phyloP scores from a whole-genome alignment of 371 early-diverging fungal genomes.

The Nematocida ironsii region DNA sequence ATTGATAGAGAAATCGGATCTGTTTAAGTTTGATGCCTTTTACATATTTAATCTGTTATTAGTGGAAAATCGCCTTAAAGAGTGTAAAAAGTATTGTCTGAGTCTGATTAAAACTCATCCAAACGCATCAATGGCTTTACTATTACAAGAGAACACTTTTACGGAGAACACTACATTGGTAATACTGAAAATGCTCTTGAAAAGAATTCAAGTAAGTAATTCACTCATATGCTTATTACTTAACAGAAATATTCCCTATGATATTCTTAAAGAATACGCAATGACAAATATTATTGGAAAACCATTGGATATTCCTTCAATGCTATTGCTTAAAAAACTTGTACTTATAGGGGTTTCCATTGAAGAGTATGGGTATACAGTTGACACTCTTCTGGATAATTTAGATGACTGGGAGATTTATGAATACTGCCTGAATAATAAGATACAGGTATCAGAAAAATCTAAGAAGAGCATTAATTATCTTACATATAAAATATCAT shows the following conservation, averaged over 20 bases:
- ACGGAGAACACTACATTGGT: too few species aligned
- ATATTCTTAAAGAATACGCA: conserved; percentile 26
- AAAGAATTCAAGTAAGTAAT: conserved; percentile 25
- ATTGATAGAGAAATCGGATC: neutral
- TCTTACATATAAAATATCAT: neutral
- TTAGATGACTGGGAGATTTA: conserved; percentile 69
- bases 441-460: conserved; percentile 22
- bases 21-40: neutral
- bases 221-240: conserved; percentile 44
- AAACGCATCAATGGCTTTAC: neutral
- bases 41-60: conserved; percentile 22
- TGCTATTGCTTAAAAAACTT: conserved; percentile 49
- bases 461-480: neutral
- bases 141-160: neutral
- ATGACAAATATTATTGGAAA: neutral
- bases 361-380: conserved; percentile 1
- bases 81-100: neutral
- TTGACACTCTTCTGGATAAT: conserved; percentile 52
- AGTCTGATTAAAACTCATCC: neutral
- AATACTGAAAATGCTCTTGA: conserved; percentile 13
- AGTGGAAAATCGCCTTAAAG: neutral
- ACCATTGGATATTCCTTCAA: conserved; percentile 41
- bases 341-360: conserved; percentile 34
- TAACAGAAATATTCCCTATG: conserved; percentile 33
- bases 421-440: conserved; percentile 57